Evolutionary conservation across 176 grass and related monocot genomes (phyloP).

Genomic region (Hordeum vulgare): MorexV3_pseudomolecules_assembly NC_058523.1:165162647-165163146

Average conservation of each 20-base stretch:
- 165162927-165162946: too few relatives aligned
- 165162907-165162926: too few relatives aligned
- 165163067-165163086: neutral
- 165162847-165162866: neutral
- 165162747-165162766: neutral
- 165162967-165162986: too few relatives aligned
- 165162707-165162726: neutral
- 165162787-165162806: neutral
- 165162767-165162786: neutral
- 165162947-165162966: too few relatives aligned
- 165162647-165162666: constrained; percentile 9
- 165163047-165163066: neutral
- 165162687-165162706: neutral
- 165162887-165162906: neutral
- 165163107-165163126: neutral
- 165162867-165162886: neutral
- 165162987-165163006: neutral
- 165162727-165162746: neutral
- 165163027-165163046: neutral
- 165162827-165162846: neutral
- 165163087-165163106: neutral
- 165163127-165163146: neutral
- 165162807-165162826: neutral
- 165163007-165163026: neutral
- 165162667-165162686: neutral